Conservation (phyloP, 257 asterid species). For the Solanum piurae region DNA sequence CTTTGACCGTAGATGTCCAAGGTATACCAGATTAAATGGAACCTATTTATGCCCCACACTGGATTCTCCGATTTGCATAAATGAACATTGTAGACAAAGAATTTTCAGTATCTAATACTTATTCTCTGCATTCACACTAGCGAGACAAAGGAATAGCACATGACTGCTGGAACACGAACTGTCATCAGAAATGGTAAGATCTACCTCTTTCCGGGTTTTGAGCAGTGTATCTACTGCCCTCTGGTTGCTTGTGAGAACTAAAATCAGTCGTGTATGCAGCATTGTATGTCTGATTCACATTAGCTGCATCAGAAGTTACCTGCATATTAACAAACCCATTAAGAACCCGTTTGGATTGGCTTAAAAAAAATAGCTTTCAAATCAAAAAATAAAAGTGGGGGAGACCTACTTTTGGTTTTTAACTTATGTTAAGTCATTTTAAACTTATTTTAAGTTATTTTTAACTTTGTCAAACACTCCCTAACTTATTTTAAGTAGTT, state of each 20-base stretch:
- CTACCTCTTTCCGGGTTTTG: neutral
- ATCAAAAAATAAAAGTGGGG: neutral
- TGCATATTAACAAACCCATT: neutral
- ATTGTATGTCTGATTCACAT: neutral
- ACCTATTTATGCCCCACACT: neutral
- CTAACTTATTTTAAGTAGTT: too few relatives aligned
- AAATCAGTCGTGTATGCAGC: neutral
- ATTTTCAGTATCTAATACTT: neutral
- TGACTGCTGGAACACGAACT: neutral
- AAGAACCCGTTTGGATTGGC: neutral
- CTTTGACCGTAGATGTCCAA: neutral
- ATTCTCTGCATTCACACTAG: neutral
- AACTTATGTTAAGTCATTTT: neutral
- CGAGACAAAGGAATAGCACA: neutral
- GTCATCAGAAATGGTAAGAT: neutral
- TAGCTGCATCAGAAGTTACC: neutral
- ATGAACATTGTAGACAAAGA: neutral
- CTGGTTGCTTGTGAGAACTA: neutral
- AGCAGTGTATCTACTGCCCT: neutral
- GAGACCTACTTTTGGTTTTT: neutral
- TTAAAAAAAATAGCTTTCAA: neutral
- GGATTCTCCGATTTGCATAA: neutral
- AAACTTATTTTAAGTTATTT: neutral
- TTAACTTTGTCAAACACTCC: neutral
- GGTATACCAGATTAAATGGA: neutral